Base-by-base conservation (phyloP, 768 basidiomycete species). In the Sarcomyxa edulis region DNA sequence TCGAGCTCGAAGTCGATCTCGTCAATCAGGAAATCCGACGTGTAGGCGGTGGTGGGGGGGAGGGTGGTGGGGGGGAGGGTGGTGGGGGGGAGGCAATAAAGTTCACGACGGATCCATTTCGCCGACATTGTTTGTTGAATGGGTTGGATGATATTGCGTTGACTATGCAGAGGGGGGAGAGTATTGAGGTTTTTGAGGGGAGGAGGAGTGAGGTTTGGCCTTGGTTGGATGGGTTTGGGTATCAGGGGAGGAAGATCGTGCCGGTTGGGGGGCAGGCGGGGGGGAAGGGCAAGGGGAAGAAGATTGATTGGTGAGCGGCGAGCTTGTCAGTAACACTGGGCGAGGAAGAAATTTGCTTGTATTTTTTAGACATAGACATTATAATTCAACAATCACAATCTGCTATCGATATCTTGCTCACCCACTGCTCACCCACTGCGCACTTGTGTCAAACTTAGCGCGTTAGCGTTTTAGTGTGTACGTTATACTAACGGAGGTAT, bases 211-310 rank as follows among this genome's bases (percentile, higher is more conserved):
- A 77, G 52, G 57, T 66, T 42, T 98, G 93, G 92, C 88, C 96
- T 5, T 99, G 96, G 96, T 64, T 97, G 57, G 90, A 99, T 54
- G 96, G 95, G 24, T 87, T 95, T 45, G 92, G 92, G 19, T 96
- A 92, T 64, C 72, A 81, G 54, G 84, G 81, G 32, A 76, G 71
- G 29, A 84, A 82, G 57, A 88, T 91, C 38, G n/a, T n/a, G n/a
- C 80, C 83, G 2, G 64, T 79, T 15, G n/a, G n/a, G n/a, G n/a
- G n/a, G n/a, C 50, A 57, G 6, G 49, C 64, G 6, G 51, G 44
- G 14, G 70, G 65, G 53, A 54, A 55, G 32, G 54, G 54, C 22
- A 65, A 50, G 32, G 50, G 45, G 21, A 55, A 68, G 53, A 78
- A 76, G 61, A 84, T 76, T 56, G 88, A 91, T 29, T 91, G 88